Evolutionary conservation across 495 filamentous ascomycete species (phyloP).

Genomic region (Pyrenula massariospora): DNA sequence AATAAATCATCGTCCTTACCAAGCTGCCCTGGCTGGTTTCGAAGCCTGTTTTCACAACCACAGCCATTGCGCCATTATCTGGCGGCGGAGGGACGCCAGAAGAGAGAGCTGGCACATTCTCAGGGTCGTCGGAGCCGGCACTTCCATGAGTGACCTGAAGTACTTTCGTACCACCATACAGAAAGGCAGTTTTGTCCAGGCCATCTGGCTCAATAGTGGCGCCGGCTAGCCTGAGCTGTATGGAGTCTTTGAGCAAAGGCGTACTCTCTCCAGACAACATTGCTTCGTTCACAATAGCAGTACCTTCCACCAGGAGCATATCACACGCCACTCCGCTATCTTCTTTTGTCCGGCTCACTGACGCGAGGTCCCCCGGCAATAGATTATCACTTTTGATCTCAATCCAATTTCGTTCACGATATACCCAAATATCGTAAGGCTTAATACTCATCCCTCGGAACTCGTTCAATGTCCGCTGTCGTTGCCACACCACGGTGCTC

Average conservation of each 20-base stretch:
- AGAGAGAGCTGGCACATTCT: conserved; percentile 45
- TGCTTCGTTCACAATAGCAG: conserved; percentile 96
- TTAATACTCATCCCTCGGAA: conserved; percentile 99
- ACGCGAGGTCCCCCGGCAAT: conserved; percentile 90
- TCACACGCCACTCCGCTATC: conserved; percentile 95
- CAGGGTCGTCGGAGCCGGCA: conserved; percentile 54
- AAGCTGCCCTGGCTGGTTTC: conserved; percentile 97
- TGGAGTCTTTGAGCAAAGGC: conserved; percentile 88
- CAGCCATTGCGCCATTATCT: conserved; percentile 86
- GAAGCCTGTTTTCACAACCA: conserved; percentile 95
- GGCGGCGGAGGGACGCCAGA: conserved; percentile 68
- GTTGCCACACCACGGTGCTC: conserved; percentile 98
- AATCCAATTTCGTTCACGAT: conserved; percentile 71
- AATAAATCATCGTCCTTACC: conserved; percentile 99
- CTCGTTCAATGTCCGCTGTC: conserved; percentile 90
- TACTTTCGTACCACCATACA: conserved; percentile 96
- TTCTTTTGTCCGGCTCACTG: conserved; percentile 89
- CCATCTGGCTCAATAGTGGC: conserved; percentile 81
- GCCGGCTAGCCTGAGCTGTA: conserved; percentile 79
- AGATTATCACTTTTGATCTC: conserved; percentile 90
- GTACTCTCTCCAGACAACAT: conserved; percentile 99
- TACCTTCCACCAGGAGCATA: conserved; percentile 88
- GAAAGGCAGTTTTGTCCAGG: conserved; percentile 89
- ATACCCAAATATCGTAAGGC: conserved; percentile 88
- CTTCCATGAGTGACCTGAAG: conserved; percentile 81